Percentiles rank a stretch among this genome's conserved stretches.
Conservation (phyloP, 1,284 basidiomycete genomes). For the Entoloma clypeatum region DNA sequence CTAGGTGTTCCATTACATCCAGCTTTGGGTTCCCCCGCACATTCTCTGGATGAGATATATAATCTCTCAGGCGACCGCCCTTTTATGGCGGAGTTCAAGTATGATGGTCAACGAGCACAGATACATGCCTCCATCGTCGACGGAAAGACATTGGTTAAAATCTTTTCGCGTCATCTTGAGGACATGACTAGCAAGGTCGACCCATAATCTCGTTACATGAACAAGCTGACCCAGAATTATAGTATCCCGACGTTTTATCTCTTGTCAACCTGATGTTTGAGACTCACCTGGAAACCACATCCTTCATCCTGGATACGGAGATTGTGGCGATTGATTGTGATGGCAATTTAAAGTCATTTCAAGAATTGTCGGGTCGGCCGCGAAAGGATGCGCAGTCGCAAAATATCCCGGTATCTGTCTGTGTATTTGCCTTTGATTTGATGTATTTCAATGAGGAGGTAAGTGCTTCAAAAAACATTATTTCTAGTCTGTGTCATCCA, state of each 20-base stretch:
- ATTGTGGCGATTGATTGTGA: conserved; percentile 73
- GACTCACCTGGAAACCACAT: conserved; percentile 43
- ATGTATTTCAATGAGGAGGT: conserved; percentile 85
- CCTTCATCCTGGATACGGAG: conserved; percentile 84
- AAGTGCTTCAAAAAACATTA: conserved; percentile 20
- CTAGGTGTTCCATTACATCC: conserved; percentile 68
- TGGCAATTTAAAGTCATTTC: conserved; percentile 74
- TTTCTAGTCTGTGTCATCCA: background rate
- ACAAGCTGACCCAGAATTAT: too few species aligned
- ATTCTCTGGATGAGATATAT: conserved; percentile 83
- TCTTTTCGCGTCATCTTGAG: conserved; percentile 90
- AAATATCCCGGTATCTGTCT: conserved; percentile 81
- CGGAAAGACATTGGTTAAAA: conserved; percentile 49
- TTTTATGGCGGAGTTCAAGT: conserved; percentile 81
- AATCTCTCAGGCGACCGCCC: conserved; percentile 62
- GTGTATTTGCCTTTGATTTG: conserved; percentile 88
- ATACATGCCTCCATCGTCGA: conserved; percentile 62
- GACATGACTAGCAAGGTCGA: conserved; percentile 85
- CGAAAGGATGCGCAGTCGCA: conserved; percentile 80
- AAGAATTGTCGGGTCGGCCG: conserved; percentile 82
- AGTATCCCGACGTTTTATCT: conserved; percentile 86
- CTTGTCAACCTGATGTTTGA: conserved; percentile 50
- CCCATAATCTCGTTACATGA: too few species aligned
- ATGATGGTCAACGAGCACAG: conserved; percentile 87
- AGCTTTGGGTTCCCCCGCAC: conserved; percentile 78